Percentiles rank a stretch among this genome's conserved stretches.
Evolutionary conservation across 257 asterid species (phyloP).

Genomic region (Ocimum tenuiflorum): DNA sequence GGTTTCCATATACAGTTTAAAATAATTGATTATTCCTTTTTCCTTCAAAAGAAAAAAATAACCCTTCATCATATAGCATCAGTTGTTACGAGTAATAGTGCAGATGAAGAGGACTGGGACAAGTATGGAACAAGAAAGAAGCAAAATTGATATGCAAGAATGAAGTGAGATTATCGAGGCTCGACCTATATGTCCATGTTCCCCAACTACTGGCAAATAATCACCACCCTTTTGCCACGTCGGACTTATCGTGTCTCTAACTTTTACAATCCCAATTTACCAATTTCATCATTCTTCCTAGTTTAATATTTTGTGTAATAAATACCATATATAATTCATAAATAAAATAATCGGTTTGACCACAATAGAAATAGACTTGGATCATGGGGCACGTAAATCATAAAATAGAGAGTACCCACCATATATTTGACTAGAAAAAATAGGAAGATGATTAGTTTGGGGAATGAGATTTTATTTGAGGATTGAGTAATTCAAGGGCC

Average conservation of each 20-base stretch:
- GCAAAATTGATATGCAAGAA: not conserved
- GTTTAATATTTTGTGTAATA: no score
- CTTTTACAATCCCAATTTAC: not conserved
- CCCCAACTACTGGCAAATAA: slow-evolving; percentile 7
- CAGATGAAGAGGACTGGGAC: not conserved
- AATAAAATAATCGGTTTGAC: not conserved
- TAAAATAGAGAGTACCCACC: not conserved
- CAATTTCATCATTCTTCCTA: not conserved
- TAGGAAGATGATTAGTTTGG: not conserved
- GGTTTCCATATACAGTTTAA: no score
- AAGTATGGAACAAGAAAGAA: not conserved
- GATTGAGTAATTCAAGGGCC: slow-evolving; percentile 19
- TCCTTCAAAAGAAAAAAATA: no score
- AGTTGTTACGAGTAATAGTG: no score
- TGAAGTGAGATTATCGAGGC: slow-evolving; percentile 4
- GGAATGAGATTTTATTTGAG: slow-evolving; percentile 1
- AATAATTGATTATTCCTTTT: no score
- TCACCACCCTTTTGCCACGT: slow-evolving; percentile 22
- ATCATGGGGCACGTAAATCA: not conserved
- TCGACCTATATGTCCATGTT: not conserved
- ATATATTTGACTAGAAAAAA: no score
- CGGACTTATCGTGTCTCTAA: not conserved
- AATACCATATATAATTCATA: not conserved
- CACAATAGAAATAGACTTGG: not conserved
- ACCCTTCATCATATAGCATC: no score